These are phyloP conservation scores for Podospora comata DNA, from an alignment of 495 filamentous ascomycete species.

Conservation along the genomic window DNA sequence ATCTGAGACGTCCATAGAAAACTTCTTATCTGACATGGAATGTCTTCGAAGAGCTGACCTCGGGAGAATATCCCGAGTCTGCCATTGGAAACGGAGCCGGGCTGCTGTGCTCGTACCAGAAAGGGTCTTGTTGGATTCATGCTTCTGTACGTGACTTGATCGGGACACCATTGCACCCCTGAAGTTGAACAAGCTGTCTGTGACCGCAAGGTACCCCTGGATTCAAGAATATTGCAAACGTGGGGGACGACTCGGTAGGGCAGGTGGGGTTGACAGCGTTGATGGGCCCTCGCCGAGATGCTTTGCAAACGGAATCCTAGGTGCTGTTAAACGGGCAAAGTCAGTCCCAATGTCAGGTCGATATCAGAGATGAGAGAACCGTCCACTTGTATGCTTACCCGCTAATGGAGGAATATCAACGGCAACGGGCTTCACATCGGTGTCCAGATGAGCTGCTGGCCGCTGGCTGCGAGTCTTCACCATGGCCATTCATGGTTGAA, in stretches of 20 bases:
- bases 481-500: neutral
- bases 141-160: slow-evolving; percentile 9
- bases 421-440: neutral
- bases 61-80: neutral
- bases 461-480: neutral
- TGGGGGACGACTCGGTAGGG: slow-evolving; percentile 2
- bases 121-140: slow-evolving; percentile 1
- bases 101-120: neutral
- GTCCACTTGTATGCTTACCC: neutral
- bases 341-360: neutral
- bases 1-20: neutral
- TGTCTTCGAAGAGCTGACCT: neutral
- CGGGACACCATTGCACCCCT: slow-evolving; percentile 2
- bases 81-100: neutral
- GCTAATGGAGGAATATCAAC: neutral
- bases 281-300: neutral
- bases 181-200: neutral
- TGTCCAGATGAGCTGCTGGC: neutral
- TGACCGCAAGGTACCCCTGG: slow-evolving; percentile 3
- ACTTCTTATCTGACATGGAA: neutral
- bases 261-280: slow-evolving; percentile 1
- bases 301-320: neutral
- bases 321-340: neutral
- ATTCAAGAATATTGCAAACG: neutral
- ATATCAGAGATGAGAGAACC: neutral